Evolutionary conservation across 495 filamentous ascomycete genomes (phyloP), one percentile per base, ranked within the genome.

Genomic region (Aspergillus nidulans): DNA sequence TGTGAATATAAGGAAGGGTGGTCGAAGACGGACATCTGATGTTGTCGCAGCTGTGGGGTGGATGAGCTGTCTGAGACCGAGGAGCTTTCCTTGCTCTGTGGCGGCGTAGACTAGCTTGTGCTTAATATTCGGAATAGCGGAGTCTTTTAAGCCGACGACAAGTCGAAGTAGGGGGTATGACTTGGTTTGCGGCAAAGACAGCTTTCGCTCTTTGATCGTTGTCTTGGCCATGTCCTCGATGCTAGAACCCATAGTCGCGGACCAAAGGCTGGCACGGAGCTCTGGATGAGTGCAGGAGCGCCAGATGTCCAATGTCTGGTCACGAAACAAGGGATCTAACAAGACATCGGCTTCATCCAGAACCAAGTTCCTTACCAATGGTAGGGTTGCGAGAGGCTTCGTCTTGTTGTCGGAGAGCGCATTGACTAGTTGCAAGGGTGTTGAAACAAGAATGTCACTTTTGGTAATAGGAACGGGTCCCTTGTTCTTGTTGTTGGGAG

Each of bases 301-400:
- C 94, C 92, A 97, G 61, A 97, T 89, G 28, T 79, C 81, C 20
- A 96, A 74, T 0, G 91, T 97, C 63, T 98, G 95, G 23, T 92
- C 86, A 26, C 88, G 81, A 73, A 98, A 97, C 12, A 95, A 75
- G 12, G 88, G 84, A 56, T 99, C 94, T 13, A 98, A 80, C 12
- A 98, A 85, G 19, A 97, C 89, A 70, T 98, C 94, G 8, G 91
- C 94, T 75, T 98, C 94, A 60, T 98, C 94, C 6, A 98, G 74
- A 19, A 97, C 81, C 34, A 98, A 72, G 47, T 82, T 81, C 16
- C 78, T 76, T 16, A 96, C 82, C 1, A 81, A 72, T 2, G 86
- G 82, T 9, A 96, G 67, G 5, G 68, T 66, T 21, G 72, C 73
- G 46, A 75, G 61, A 9, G 69, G 64, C 15, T 67, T 73, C 6